These are phyloP conservation scores for Sextonia rubra DNA, from an alignment of 164 flowering plant species.

Conservation along the genomic window DNA sequence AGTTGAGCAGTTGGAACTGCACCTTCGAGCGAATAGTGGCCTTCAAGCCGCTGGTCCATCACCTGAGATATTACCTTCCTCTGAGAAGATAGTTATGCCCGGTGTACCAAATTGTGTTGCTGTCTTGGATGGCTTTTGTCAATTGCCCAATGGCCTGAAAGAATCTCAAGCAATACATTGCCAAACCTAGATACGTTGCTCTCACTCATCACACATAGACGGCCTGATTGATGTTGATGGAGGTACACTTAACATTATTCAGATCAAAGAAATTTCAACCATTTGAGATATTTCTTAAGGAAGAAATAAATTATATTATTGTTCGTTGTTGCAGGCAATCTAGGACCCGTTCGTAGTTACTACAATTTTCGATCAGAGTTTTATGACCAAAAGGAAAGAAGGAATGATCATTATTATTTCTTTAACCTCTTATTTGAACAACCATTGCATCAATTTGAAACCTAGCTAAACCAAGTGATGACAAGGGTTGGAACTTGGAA, in stretches of 20 bases:
- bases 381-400: too few relatives aligned
- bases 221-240: constrained; percentile 41
- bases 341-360: too few relatives aligned
- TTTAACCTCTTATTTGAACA: too few relatives aligned
- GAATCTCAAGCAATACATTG: constrained; percentile 69
- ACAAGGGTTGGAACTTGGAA: too few relatives aligned
- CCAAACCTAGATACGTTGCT: constrained; percentile 90
- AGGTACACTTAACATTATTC: neutral
- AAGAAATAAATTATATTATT: too few relatives aligned
- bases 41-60: constrained; percentile 58
- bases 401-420: too few relatives aligned
- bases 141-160: constrained; percentile 66
- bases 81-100: constrained; percentile 49
- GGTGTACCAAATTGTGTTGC: constrained; percentile 55
- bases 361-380: too few relatives aligned
- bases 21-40: constrained; percentile 47
- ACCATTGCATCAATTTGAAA: too few relatives aligned
- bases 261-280: too few relatives aligned
- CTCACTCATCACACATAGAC: constrained; percentile 78
- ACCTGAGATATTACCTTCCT: constrained; percentile 37
- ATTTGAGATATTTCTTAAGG: too few relatives aligned
- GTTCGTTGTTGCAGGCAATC: too few relatives aligned
- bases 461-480: too few relatives aligned
- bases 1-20: constrained; percentile 56
- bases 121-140: constrained; percentile 65